Conservation (phyloP, 768 basidiomycete genomes). For the Leccinum incarnatum region DNA sequence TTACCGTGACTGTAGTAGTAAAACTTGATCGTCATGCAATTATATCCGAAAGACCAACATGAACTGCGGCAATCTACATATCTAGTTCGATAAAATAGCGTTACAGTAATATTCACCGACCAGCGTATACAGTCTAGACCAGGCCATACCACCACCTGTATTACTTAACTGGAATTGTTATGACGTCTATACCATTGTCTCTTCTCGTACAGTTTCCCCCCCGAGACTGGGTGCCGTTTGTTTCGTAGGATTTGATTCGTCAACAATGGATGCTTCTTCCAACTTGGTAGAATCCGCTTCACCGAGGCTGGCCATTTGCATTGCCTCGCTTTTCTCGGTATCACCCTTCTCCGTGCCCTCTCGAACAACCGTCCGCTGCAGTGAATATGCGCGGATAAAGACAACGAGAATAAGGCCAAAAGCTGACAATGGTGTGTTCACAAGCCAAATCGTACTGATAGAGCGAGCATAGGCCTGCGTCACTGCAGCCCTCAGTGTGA, state of each 20-base stretch:
- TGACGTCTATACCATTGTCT: background rate
- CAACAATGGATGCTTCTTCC: background rate
- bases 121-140: background rate
- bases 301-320: background rate
- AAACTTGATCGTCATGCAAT: background rate
- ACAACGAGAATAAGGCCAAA: slow-evolving; percentile 32
- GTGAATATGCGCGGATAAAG: slow-evolving; percentile 36
- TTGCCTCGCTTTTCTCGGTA: slow-evolving; percentile 26
- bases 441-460: slow-evolving; percentile 40
- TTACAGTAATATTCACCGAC: background rate
- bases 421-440: slow-evolving; percentile 32
- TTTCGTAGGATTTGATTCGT: slow-evolving; percentile 2
- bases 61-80: background rate
- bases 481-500: slow-evolving; percentile 29
- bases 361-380: slow-evolving; percentile 29
- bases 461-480: slow-evolving; percentile 37
- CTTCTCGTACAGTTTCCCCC: background rate
- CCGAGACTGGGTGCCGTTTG: background rate
- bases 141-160: background rate
- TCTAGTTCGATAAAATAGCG: background rate
- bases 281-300: background rate
- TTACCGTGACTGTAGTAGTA: too few relatives aligned
- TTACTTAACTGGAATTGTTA: background rate
- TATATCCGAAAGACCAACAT: background rate
- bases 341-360: slow-evolving; percentile 22